Base-by-base conservation (phyloP, 495 filamentous ascomycete genomes). In the Cercophora samala region DNA sequence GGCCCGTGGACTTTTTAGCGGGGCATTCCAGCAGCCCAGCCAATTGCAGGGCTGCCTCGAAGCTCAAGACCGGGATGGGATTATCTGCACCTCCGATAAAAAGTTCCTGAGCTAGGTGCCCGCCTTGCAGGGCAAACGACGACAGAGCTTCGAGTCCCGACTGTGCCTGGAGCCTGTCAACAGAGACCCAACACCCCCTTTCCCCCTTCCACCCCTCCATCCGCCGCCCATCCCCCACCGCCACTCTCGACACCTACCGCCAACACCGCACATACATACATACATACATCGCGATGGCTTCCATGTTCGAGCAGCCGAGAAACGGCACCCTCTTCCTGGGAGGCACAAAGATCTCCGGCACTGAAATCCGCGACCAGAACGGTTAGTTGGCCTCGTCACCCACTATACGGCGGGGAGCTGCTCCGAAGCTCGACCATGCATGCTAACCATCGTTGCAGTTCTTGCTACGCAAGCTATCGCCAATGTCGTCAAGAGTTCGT, bases 401-500 rank as follows among this genome's bases (percentile, higher is more conserved):
- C 22, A 56, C 60, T 29, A 29, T 21, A 21, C 9, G 13, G 60
- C 24, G 60, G 52, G 26, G 52, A 24, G 65, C 63, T 56, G 23
- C 46, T 62, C 61, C 61, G 5, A 62, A 62, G 26, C 32, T 52
- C 54, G 62, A 51, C 62, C 56, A 18, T 58, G n/a, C 22, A 25
- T 53, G 59, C 78, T 80, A 37, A 79, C 72, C 72, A 66, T 68
- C 61, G 62, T 51, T 65, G 63, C 72, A 96, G 95, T 99, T 46
- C 88, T 93, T 66, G 95, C 95, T 62, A 98, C 95, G 55, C 92
- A 96, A 78, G 93, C 93, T 58, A 97, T 99, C 76, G 90, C 95
- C 77, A 98, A 97, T 89, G 92, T 97, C 63, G 93, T 99, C 77
- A 97, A 97, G 82, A 96, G 90, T 80, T 99, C 95, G 17, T 99